Percentiles rank a stretch among this genome's conserved stretches.
Conservation (phyloP, 257 asterid genomes). For the Plectranthus barbatus region DNA sequence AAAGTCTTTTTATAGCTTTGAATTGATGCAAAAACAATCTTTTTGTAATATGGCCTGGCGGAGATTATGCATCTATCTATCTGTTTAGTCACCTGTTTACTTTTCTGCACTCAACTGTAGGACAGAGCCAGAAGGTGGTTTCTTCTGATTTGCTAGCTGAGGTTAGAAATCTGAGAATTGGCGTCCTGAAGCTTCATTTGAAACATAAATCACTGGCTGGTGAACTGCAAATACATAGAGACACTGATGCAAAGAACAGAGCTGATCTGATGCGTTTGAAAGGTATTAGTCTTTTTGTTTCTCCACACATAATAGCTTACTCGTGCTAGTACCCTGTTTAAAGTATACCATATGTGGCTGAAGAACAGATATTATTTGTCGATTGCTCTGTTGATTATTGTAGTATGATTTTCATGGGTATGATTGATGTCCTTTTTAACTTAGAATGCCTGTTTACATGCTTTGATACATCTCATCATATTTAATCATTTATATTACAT, state of each 20-base stretch:
- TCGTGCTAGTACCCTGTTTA: not conserved
- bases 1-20: no score
- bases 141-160: slow-evolving; percentile 44
- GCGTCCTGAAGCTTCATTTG: slow-evolving; percentile 51
- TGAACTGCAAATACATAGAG: slow-evolving; percentile 67
- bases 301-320: not conserved
- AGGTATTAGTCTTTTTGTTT: slow-evolving; percentile 36
- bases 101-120: slow-evolving; percentile 29
- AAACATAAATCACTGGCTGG: slow-evolving; percentile 70
- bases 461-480: no score
- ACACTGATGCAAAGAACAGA: slow-evolving; percentile 69
- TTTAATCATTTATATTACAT: no score
- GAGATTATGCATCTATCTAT: not conserved
- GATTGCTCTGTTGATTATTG: not conserved
- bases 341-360: not conserved
- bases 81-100: slow-evolving; percentile 4
- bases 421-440: not conserved
- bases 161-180: slow-evolving; percentile 51
- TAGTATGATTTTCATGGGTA: not conserved
- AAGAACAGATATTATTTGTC: not conserved
- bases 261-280: slow-evolving; percentile 53
- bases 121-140: slow-evolving; percentile 41
- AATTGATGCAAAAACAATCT: no score
- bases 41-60: no score
- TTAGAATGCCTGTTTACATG: not conserved